Evolutionary conservation across 306 rosid species (phyloP).

Genomic region (Vigna angularis): DNA sequence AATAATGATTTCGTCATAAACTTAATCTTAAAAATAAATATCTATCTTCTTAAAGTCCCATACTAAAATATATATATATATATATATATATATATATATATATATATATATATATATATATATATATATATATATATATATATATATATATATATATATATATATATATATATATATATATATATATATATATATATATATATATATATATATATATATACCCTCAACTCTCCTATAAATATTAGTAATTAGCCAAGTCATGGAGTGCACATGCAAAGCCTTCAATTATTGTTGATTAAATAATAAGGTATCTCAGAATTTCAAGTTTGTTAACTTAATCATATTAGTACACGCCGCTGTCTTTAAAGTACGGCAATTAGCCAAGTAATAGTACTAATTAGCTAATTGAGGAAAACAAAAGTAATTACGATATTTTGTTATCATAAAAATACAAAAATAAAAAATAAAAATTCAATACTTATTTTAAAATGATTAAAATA

Average conservation of each 20-base stretch:
- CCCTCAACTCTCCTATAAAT: no score
- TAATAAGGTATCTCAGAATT: constrained; percentile 7
- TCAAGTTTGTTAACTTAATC: constrained; percentile 4
- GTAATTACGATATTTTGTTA: not conserved
- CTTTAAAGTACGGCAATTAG: not conserved
- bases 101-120: not conserved
- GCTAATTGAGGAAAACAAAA: not conserved
- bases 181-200: no score
- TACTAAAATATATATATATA: not conserved
- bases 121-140: not conserved
- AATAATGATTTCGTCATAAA: not conserved
- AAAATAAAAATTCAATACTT: not conserved
- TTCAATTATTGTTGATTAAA: constrained; percentile 16
- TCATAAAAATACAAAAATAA: not conserved
- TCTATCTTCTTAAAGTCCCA: not conserved
- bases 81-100: not conserved
- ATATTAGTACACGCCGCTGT: not conserved
- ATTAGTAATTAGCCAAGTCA: constrained; percentile 25
- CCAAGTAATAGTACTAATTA: not conserved
- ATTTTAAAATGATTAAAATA: not conserved
- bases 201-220: not conserved
- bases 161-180: no score
- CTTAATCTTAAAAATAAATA: not conserved
- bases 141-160: not conserved
- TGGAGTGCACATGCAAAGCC: constrained; percentile 61